Evolutionary conservation across 2,329 filamentous ascomycete species (phyloP), one percentile per base, ranked within the genome.

Genomic region (Fusarium oxysporum): DNA sequence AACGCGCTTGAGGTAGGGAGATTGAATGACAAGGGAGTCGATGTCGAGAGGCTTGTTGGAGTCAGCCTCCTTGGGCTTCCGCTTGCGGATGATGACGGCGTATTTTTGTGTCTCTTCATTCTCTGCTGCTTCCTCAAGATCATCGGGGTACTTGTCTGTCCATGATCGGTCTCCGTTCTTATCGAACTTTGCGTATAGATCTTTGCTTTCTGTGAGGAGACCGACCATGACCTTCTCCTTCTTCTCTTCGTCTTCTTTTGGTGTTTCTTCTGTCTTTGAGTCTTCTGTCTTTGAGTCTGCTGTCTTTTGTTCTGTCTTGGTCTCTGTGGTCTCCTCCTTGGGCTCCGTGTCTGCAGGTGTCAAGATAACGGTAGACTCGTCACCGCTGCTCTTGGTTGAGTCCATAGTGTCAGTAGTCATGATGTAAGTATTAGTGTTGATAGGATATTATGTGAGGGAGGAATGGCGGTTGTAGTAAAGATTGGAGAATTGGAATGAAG

Each of bases 11-110:
- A 93, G 81, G 60, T 86, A 83, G 3, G 90, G 88, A 25, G 87
- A 91, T 79, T 93, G 91, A 10, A 93, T 81, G 48, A 92, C 85
- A 65, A 93, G 87, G 51, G 88, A 90, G 75, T 92, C 85, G 30
- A 91, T 85, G 60, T 87, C 82, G 37, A 92, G 85, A 50, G 87
- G 88, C 78, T 90, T 91, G 62, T 87, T 85, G 33, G 88, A 87
- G 76, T 91, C 87, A 51, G 85, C 85, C 73, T 86, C 86, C 80
- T 87, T 89, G 62, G 85, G 82, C 64, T 80, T 80, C 37, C 73
- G 76, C 76, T 92, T 88, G 48, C 89, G 87, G 2, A 90, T 85
- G 33, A 92, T 81, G 54, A 91, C 82, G 4, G 90, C 90, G 76
- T 87, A 92, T 71, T 88, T 89, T 40, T 86, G 86, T 3, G 89